phyloP scores from a whole-genome alignment of 441 rosid genomes.

The Arabidopsis lyrata region DNA sequence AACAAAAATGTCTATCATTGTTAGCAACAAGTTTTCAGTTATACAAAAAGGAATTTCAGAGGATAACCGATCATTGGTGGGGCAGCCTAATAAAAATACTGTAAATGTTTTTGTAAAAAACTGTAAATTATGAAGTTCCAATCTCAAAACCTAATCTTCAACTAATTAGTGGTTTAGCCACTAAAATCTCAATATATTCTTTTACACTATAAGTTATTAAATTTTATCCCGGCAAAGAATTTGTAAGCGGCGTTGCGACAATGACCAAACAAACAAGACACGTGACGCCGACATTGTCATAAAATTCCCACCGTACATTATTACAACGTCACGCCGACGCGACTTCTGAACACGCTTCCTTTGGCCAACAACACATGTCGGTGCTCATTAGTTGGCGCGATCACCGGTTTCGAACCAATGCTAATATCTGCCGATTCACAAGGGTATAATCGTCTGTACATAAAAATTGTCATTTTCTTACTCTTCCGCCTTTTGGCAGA shows the following conservation, averaged over 20 bases:
- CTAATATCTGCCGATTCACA: neutral
- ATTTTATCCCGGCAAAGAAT: neutral
- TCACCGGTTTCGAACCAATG: conserved; percentile 9
- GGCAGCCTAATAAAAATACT: neutral
- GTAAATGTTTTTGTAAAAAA: no score
- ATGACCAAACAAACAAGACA: conserved; percentile 24
- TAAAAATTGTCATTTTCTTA: neutral
- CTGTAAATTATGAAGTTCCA: neutral
- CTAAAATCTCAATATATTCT: neutral
- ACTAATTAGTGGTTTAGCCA: no score
- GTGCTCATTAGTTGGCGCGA: conserved; percentile 24
- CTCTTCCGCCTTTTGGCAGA: conserved; percentile 1
- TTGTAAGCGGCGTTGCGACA: conserved; percentile 22
- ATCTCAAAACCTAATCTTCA: neutral
- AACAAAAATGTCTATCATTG: neutral
- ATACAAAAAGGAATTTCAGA: neutral
- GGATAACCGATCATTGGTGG: neutral
- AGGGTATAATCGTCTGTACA: conserved; percentile 44
- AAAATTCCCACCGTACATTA: conserved; percentile 31
- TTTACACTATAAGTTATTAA: neutral
- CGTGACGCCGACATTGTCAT: conserved; percentile 39
- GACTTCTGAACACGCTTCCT: conserved; percentile 23
- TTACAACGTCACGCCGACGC: conserved; percentile 40
- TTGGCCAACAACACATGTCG: conserved; percentile 27
- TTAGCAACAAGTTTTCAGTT: neutral